Evolutionary conservation across 805 yeast genomes (phyloP).

Genomic region (Nakazawaea ishiwadae): DNA sequence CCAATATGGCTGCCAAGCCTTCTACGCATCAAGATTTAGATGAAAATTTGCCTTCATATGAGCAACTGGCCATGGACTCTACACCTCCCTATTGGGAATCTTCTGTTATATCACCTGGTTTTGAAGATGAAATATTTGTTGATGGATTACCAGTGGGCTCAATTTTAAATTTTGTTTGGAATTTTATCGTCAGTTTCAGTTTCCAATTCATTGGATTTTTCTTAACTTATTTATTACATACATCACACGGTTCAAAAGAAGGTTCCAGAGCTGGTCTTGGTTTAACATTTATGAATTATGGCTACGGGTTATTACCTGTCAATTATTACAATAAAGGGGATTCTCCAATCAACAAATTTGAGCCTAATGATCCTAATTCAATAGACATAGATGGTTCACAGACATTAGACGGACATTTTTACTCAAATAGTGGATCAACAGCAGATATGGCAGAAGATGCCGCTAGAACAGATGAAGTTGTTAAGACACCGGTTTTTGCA

Average conservation of each 20-base stretch:
- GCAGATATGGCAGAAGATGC: conserved; percentile 12
- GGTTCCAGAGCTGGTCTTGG: conserved; percentile 95
- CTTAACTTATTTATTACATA: conserved; percentile 84
- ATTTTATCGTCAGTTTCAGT: conserved; percentile 78
- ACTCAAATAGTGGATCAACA: conserved; percentile 16
- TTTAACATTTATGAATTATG: conserved; percentile 71
- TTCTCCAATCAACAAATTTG: conserved; percentile 32
- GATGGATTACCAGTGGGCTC: conserved; percentile 96
- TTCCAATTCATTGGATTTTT: conserved; percentile 94
- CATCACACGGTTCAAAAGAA: conserved; percentile 95
- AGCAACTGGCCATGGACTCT: conserved; percentile 90
- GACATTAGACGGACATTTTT: conserved; percentile 21
- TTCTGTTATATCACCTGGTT: conserved; percentile 73
- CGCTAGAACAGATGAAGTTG: conserved; percentile 19
- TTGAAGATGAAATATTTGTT: conserved; percentile 84
- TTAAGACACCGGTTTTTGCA: conserved; percentile 49
- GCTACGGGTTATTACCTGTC: conserved; percentile 50
- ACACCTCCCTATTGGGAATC: conserved; percentile 98
- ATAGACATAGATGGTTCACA: conserved; percentile 36
- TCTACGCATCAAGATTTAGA: conserved; percentile 45
- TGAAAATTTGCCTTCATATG: conserved; percentile 78
- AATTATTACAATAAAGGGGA: conserved; percentile 24
- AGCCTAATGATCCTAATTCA: conserved; percentile 55
- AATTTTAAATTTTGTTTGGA: conserved; percentile 86
- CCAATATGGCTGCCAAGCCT: conserved; percentile 89